These are phyloP conservation scores for Brassica cretica DNA, from an alignment of 345 rosid genomes.

Conservation along the genomic window DNA sequence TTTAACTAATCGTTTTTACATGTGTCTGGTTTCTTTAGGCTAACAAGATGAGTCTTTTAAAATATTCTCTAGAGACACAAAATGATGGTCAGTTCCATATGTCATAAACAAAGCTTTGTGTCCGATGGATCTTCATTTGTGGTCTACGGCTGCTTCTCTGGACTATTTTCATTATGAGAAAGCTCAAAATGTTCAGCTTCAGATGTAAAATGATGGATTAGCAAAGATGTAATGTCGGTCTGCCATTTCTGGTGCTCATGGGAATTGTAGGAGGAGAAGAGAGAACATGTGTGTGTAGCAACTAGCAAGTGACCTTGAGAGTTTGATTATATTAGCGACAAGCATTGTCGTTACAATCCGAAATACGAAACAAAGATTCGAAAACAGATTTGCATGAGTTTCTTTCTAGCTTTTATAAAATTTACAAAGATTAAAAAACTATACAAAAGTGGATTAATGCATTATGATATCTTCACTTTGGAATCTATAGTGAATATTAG, in stretches of 20 bases:
- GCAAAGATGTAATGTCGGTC: neutral
- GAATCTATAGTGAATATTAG: neutral
- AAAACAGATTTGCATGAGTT: no score
- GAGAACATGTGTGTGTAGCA: no score
- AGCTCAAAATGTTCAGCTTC: neutral
- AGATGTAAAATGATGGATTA: neutral
- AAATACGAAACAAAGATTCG: no score
- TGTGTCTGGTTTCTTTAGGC: conserved; percentile 13
- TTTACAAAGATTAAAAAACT: neutral
- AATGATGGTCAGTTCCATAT: neutral
- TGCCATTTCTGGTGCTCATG: no score
- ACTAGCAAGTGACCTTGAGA: neutral
- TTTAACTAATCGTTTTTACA: conserved; percentile 15
- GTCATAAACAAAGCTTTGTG: neutral
- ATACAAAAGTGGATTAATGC: neutral
- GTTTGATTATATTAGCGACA: neutral
- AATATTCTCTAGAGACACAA: neutral
- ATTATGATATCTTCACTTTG: neutral
- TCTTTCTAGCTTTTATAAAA: no score
- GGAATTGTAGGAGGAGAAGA: no score
- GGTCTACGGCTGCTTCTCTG: neutral
- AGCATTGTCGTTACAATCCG: neutral
- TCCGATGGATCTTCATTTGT: neutral
- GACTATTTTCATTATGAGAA: neutral
- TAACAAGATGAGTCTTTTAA: neutral